Conservation (phyloP, 495 filamentous ascomycete species). For the Penicillium soppii region DNA sequence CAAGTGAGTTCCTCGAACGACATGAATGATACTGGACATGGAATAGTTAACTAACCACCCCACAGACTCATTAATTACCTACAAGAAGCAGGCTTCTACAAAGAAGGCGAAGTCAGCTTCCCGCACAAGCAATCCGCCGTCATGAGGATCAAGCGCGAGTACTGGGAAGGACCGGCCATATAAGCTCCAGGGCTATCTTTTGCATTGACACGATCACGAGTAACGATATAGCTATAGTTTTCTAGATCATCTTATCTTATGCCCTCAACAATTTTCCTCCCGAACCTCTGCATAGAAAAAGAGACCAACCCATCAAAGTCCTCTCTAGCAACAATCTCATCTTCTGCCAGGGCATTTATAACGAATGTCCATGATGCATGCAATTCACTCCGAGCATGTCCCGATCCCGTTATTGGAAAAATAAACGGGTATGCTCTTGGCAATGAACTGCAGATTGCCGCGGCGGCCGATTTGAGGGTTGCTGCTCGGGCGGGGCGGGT, state of each 20-base stretch:
- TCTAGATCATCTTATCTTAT: too few species aligned
- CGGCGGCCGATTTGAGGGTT: conserved; percentile 25
- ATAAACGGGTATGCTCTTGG: conserved; percentile 27
- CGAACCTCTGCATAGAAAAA: conserved; percentile 3
- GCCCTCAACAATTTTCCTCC: too few species aligned
- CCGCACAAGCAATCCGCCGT: conserved; percentile 91
- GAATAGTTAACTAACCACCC: conserved; percentile 6
- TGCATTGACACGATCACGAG: conserved; percentile 7
- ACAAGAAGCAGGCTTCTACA: conserved; percentile 74
- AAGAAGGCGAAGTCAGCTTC: conserved; percentile 84
- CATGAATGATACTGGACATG: neutral
- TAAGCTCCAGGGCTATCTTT: conserved; percentile 33
- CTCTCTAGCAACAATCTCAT: too few species aligned
- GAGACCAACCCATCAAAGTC: too few species aligned
- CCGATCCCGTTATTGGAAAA: conserved; percentile 21
- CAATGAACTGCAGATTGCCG: conserved; percentile 21
- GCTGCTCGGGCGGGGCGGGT: conserved; percentile 15
- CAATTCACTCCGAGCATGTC: conserved; percentile 15
- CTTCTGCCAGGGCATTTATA: conserved; percentile 19
- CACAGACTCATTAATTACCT: conserved; percentile 77
- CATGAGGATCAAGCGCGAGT: conserved; percentile 77
- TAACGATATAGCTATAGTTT: conserved; percentile 11
- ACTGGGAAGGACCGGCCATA: conserved; percentile 76
- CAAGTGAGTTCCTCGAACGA: conserved; percentile 63
- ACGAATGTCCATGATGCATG: conserved; percentile 18